phyloP scores from a whole-genome alignment of 495 filamentous ascomycete species.

The Trichoderma gamsii region DNA sequence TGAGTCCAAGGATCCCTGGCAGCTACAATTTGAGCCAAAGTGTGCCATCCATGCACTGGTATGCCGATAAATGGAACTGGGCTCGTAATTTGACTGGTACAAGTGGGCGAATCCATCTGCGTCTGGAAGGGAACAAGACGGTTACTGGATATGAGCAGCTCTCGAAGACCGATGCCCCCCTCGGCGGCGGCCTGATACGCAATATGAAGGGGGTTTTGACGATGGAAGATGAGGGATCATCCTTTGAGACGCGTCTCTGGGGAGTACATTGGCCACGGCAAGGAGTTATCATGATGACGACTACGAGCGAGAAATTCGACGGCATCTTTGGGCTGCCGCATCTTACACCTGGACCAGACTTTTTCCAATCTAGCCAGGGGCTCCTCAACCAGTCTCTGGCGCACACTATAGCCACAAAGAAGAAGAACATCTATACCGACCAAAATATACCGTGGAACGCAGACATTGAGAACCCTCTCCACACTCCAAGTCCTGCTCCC shows the following conservation, averaged over 20 bases:
- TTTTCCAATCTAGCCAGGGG: conserved; percentile 59
- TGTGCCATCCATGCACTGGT: conserved; percentile 37
- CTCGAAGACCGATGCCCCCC: conserved; percentile 13
- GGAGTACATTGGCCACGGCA: conserved; percentile 76
- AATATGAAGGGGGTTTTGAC: conserved; percentile 59
- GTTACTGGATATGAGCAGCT: conserved; percentile 35
- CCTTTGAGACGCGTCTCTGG: conserved; percentile 67
- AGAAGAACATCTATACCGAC: conserved; percentile 39
- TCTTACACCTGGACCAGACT: conserved; percentile 58
- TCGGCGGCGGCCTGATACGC: conserved; percentile 34
- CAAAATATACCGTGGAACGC: conserved; percentile 55
- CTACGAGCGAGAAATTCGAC: conserved; percentile 85
- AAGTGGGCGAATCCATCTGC: conserved; percentile 48
- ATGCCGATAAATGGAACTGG: conserved; percentile 44
- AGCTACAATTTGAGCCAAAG: conserved; percentile 45
- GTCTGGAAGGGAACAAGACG: conserved; percentile 45
- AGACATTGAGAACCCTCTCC: conserved; percentile 49
- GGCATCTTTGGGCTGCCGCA: conserved; percentile 87
- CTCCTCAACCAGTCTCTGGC: conserved; percentile 67
- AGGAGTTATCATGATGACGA: conserved; percentile 72
- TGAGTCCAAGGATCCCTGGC: conserved; percentile 27
- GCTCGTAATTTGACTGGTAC: conserved; percentile 61
- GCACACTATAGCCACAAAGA: conserved; percentile 57
- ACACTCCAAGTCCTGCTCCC: conserved; percentile 53
- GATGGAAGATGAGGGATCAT: conserved; percentile 65